Evolutionary conservation across 2,329 filamentous ascomycete genomes (phyloP).

Genomic region (Cordyceps cicadae): DNA sequence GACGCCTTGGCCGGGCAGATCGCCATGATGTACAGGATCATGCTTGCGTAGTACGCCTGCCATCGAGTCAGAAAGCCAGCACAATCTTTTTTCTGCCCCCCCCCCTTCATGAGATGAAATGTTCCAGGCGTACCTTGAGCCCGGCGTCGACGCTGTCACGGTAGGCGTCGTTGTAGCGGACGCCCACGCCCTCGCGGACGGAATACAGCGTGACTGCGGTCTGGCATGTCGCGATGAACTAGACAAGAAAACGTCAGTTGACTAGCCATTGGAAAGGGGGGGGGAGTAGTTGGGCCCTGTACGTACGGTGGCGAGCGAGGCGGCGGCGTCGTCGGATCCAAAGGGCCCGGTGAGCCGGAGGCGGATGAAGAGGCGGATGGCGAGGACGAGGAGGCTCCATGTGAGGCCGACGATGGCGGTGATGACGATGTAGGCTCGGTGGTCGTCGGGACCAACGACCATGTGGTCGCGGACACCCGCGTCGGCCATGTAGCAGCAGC

Average conservation of each 20-base stretch:
- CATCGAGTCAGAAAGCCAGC: neutral
- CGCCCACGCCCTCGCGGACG: conserved; percentile 13
- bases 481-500: neutral
- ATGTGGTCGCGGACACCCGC: conserved; percentile 6
- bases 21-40: conserved; percentile 14
- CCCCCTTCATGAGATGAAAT: too few relatives aligned
- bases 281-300: too few relatives aligned
- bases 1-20: conserved; percentile 15
- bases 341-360: conserved; percentile 13
- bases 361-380: conserved; percentile 15
- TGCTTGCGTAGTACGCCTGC: conserved; percentile 12
- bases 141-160: conserved; percentile 1
- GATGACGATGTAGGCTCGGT: conserved; percentile 15
- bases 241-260: neutral
- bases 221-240: conserved; percentile 12
- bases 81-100: too few relatives aligned
- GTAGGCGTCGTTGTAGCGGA: conserved; percentile 1
- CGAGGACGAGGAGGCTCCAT: conserved; percentile 14
- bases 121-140: conserved; percentile 9
- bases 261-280: neutral
- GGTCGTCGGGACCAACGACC: conserved; percentile 12
- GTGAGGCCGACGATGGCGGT: conserved; percentile 13
- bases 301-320: conserved; percentile 14
- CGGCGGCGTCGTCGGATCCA: conserved; percentile 13
- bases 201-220: conserved; percentile 7